These are phyloP conservation scores for Kluyveromyces sp. DNA, from an alignment of 1,139 yeast species.

Conservation along the genomic window DNA sequence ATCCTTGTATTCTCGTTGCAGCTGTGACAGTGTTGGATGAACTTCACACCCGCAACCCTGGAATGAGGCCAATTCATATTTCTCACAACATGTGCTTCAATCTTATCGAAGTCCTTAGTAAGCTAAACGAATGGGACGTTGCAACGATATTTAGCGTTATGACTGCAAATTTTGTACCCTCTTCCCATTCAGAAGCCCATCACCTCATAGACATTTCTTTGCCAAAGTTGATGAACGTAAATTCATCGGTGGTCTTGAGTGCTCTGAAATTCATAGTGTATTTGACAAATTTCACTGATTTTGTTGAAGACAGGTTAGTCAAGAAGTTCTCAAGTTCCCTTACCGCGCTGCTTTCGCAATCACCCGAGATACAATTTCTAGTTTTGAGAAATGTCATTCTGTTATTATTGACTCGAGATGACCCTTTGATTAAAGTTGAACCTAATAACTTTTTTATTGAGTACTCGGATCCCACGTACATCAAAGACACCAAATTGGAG, in stretches of 20 bases:
- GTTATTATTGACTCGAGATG: slow-evolving; percentile 59
- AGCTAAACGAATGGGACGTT: slow-evolving; percentile 69
- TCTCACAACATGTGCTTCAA: slow-evolving; percentile 18
- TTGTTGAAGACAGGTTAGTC: slow-evolving; percentile 38
- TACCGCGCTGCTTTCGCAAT: slow-evolving; percentile 64
- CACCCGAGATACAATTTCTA: slow-evolving; percentile 78
- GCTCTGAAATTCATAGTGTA: slow-evolving; percentile 68
- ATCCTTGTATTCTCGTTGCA: slow-evolving; percentile 60
- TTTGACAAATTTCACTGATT: slow-evolving; percentile 57
- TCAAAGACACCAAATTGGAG: slow-evolving; percentile 86
- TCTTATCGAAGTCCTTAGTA: slow-evolving; percentile 20
- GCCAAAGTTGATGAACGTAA: slow-evolving; percentile 75
- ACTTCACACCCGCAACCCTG: slow-evolving; percentile 47
- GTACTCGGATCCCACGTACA: slow-evolving; percentile 78
- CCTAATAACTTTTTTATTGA: slow-evolving; percentile 75
- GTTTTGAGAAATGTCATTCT: slow-evolving; percentile 76
- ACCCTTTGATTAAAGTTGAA: slow-evolving; percentile 52
- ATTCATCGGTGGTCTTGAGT: slow-evolving; percentile 74
- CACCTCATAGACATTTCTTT: slow-evolving; percentile 58
- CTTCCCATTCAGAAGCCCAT: slow-evolving; percentile 56
- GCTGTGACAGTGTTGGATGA: slow-evolving; percentile 64
- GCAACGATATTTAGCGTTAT: slow-evolving; percentile 62
- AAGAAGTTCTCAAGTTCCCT: slow-evolving; percentile 65
- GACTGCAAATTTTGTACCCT: slow-evolving; percentile 61
- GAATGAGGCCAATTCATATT: slow-evolving; percentile 31